Evolutionary conservation across 202 grass and related monocot genomes (phyloP), one percentile per base, ranked within the genome.

Genomic region (Dendrocalamus latiflorus): DNA sequence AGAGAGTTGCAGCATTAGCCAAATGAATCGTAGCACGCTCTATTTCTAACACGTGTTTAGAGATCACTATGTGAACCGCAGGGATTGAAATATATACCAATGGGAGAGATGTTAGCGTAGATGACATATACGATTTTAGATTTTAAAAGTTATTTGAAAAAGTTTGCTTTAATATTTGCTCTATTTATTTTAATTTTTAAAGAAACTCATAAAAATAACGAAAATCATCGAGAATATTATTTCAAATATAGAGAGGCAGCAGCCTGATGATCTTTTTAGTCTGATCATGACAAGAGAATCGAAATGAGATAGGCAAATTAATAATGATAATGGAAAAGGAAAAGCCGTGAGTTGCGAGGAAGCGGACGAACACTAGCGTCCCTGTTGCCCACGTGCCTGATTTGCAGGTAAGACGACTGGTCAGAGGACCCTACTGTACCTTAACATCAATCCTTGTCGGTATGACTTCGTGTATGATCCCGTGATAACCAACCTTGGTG

Each of bases 311-410:
- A 43, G 3, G 6, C 12, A 51, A 69, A 44, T 44, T 12, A 44
- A 16, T 26, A 24, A 45, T 57, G 11, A 5, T 25, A 54, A 6
- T 4, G 38, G 9, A 55, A 73, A 64, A 41, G 25, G 25, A 34
- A 57, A 50, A 70, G 53, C 9, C 61, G 8, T 20, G 15, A n/a
- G 53, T 1, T 30, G 30, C 26, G 64, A 54, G 64, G 45, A n/a
- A 65, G 56, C 22, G 57, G 18, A 83, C 60, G 39, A 55, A 78
- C 59, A 66, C 2, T 6, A 8, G 70, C 57, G 66, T 88, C 66
- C 20, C 38, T 78, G 21, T 83, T 47, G 48, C 74, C 74, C 80
- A 83, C 67, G 74, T 88, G 86, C 74, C 30, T 72, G 45, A 65
- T 70, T n/a, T 65, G 74, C 13, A n/a, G 67, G 21, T 20, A 60